Percentiles rank a stretch among this genome's conserved stretches.
Evolutionary conservation across 768 basidiomycete genomes (phyloP).

Genomic region (Butyriboletus loyo): DNA sequence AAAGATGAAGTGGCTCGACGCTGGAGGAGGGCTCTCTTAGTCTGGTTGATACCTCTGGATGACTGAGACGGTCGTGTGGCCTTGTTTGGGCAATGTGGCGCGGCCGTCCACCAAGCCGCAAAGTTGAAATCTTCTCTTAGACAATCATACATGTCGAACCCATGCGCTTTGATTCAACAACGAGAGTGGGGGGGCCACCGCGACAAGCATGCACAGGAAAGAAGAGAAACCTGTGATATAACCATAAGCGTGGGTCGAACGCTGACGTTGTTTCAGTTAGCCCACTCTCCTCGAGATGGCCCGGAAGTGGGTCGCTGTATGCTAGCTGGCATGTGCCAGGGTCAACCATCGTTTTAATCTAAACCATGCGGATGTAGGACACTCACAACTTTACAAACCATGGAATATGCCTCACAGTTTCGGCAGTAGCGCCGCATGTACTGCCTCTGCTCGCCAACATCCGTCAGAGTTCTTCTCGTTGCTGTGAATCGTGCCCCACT

Average conservation of each 20-base stretch:
- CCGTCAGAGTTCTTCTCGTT: not conserved
- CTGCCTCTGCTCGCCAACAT: not conserved
- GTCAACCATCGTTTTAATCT: not conserved
- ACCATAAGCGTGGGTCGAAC: not conserved
- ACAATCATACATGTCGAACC: not conserved
- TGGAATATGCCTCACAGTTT: not conserved
- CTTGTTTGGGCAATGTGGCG: conserved; percentile 32
- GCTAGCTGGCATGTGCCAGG: not conserved
- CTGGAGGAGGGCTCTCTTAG: conserved; percentile 11
- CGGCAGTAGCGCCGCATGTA: not conserved
- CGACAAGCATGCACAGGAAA: not conserved
- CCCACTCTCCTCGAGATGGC: not conserved
- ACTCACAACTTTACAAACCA: not conserved
- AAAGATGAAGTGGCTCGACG: conserved; percentile 17
- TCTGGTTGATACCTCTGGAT: conserved; percentile 31
- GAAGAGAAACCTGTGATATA: not conserved
- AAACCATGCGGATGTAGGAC: not conserved
- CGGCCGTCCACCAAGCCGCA: too few relatives aligned
- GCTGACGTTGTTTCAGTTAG: not conserved
- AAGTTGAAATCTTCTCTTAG: not conserved
- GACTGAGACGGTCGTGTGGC: conserved; percentile 30
- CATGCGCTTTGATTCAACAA: conserved; percentile 3
- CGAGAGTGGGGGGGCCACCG: not conserved
- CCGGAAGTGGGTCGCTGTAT: not conserved
- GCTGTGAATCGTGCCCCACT: too few relatives aligned